Percentiles rank a stretch among this genome's conserved stretches.
phyloP scores from a whole-genome alignment of 495 filamentous ascomycete genomes.

The Monascus purpureus region DNA sequence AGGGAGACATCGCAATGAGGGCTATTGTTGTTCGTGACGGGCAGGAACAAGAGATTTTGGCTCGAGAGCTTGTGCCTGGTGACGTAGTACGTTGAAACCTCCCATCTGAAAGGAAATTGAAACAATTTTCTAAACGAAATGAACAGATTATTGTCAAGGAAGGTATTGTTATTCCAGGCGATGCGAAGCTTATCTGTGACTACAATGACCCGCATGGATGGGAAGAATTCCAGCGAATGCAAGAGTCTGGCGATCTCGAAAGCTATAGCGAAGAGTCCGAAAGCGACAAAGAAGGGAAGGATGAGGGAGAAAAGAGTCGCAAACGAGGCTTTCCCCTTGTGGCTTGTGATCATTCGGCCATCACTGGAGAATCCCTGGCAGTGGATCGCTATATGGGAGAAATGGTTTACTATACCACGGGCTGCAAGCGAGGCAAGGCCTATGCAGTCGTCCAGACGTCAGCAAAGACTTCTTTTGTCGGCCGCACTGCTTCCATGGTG shows the following conservation, averaged over 20 bases:
- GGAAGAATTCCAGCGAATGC: conserved; percentile 44
- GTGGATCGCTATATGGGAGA: conserved; percentile 64
- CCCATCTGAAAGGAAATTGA: not conserved
- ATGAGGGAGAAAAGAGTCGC: conserved; percentile 22
- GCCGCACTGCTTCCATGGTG: conserved; percentile 54
- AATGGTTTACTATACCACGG: conserved; percentile 54
- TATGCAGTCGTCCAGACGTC: conserved; percentile 47
- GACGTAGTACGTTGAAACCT: conserved; percentile 49
- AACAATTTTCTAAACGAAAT: conserved; percentile 8
- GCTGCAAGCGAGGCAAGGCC: conserved; percentile 60
- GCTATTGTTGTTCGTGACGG: conserved; percentile 54
- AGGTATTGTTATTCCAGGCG: conserved; percentile 58
- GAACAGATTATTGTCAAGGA: conserved; percentile 48
- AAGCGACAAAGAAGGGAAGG: conserved; percentile 30
- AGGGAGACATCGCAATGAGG: conserved; percentile 70
- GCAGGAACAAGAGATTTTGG: conserved; percentile 49
- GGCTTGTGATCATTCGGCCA: conserved; percentile 57
- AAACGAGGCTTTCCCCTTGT: conserved; percentile 42
- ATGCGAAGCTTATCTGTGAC: conserved; percentile 58
- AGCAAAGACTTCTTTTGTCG: conserved; percentile 57
- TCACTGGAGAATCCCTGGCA: conserved; percentile 59
- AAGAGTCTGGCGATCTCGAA: conserved; percentile 39
- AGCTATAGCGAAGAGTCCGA: conserved; percentile 23
- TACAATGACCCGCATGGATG: conserved; percentile 52
- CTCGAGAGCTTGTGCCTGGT: conserved; percentile 63